Conservation (phyloP, 2,329 filamentous ascomycete genomes). For the Sarocladium oryzae region DNA sequence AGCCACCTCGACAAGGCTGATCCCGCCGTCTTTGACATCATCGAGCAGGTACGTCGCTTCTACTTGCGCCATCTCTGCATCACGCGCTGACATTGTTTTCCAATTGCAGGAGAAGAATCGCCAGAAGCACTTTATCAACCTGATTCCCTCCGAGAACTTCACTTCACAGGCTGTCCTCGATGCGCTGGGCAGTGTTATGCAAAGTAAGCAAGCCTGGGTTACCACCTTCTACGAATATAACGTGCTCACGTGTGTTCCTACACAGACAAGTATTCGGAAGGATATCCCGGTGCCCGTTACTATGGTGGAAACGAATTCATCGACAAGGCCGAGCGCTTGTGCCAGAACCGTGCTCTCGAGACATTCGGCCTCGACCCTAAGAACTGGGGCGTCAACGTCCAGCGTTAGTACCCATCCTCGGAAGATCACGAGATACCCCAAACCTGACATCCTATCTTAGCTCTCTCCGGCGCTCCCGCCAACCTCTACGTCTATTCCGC, state of each 20-base stretch:
- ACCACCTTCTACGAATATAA: neutral
- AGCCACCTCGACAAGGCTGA: slow-evolving; percentile 77
- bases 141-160: slow-evolving; percentile 94
- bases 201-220: slow-evolving; percentile 55
- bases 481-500: slow-evolving; percentile 96
- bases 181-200: slow-evolving; percentile 89
- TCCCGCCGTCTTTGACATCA: slow-evolving; percentile 78
- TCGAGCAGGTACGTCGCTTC: slow-evolving; percentile 65
- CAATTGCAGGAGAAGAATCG: slow-evolving; percentile 74
- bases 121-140: slow-evolving; percentile 97
- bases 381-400: slow-evolving; percentile 96
- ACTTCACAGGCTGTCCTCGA: slow-evolving; percentile 89
- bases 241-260: neutral
- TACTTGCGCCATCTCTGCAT: neutral
- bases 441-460: slow-evolving; percentile 33
- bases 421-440: neutral
- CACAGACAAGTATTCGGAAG: slow-evolving; percentile 94
- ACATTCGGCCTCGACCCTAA: slow-evolving; percentile 76
- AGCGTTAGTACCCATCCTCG: slow-evolving; percentile 49
- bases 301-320: slow-evolving; percentile 97
- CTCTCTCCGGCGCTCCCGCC: slow-evolving; percentile 66
- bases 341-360: slow-evolving; percentile 83
- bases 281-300: slow-evolving; percentile 92
- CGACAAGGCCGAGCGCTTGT: slow-evolving; percentile 80
- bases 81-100: neutral